Evolutionary conservation across 2,329 filamentous ascomycete genomes (phyloP).

Genomic region (Teratosphaeria pseudoeucalypti): DNA sequence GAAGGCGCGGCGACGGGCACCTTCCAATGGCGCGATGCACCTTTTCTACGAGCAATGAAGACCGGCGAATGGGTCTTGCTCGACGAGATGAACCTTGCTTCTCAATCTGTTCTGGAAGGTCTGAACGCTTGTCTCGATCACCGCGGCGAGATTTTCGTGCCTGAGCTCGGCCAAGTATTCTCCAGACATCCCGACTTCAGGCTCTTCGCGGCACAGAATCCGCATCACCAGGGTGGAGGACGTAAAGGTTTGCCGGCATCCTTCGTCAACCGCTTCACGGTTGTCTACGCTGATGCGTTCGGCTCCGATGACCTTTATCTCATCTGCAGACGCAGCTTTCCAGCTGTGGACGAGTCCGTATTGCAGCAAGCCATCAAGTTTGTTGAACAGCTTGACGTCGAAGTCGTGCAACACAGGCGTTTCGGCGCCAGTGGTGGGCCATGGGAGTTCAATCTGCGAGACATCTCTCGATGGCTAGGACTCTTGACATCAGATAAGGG

Average conservation of each 20-base stretch:
- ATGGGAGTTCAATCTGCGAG: slow-evolving; percentile 93
- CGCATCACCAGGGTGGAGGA: slow-evolving; percentile 91
- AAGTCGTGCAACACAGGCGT: slow-evolving; percentile 48
- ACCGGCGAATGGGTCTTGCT: slow-evolving; percentile 91
- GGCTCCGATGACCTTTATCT: slow-evolving; percentile 66
- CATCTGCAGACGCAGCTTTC: slow-evolving; percentile 73
- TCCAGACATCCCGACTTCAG: slow-evolving; percentile 78
- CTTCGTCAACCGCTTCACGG: slow-evolving; percentile 96
- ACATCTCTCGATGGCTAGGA: slow-evolving; percentile 79
- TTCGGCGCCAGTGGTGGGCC: slow-evolving; percentile 57
- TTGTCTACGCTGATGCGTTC: slow-evolving; percentile 92
- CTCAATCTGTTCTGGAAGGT: slow-evolving; percentile 90
- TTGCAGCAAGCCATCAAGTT: slow-evolving; percentile 64
- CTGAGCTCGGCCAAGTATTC: slow-evolving; percentile 90
- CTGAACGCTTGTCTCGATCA: slow-evolving; percentile 95
- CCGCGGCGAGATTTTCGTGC: slow-evolving; percentile 87
- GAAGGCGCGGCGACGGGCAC: slow-evolving; percentile 85
- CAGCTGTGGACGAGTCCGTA: slow-evolving; percentile 47
- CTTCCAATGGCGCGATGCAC: slow-evolving; percentile 91
- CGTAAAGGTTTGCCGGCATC: slow-evolving; percentile 89
- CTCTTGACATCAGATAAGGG: slow-evolving; percentile 53
- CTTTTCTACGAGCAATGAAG: slow-evolving; percentile 94
- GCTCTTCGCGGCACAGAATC: slow-evolving; percentile 96
- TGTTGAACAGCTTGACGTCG: slow-evolving; percentile 66
- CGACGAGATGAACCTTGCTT: slow-evolving; percentile 98